phyloP scores from a whole-genome alignment of 768 basidiomycete species.

The Leccinum variicolor region DNA sequence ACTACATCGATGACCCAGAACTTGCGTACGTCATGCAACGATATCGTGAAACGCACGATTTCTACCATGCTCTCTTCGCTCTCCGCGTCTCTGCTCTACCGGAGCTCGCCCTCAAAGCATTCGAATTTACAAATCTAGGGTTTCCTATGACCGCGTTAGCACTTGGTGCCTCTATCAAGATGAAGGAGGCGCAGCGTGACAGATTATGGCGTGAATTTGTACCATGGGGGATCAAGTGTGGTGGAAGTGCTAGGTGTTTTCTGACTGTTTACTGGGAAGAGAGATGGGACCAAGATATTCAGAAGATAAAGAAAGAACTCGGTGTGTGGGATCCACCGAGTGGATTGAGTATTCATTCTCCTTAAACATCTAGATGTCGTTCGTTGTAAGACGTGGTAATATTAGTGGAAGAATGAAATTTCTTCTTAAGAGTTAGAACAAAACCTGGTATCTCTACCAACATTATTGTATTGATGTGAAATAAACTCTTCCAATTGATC shows the following conservation, averaged over 20 bases:
- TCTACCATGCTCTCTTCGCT: slow-evolving; percentile 89
- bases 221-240: slow-evolving; percentile 89
- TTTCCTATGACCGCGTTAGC: slow-evolving; percentile 86
- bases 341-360: slow-evolving; percentile 19
- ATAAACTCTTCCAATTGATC: not conserved
- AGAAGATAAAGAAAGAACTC: slow-evolving; percentile 80
- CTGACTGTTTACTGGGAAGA: slow-evolving; percentile 97
- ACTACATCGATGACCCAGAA: slow-evolving; percentile 92
- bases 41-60: slow-evolving; percentile 97
- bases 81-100: slow-evolving; percentile 88
- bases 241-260: slow-evolving; percentile 67
- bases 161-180: slow-evolving; percentile 44
- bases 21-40: slow-evolving; percentile 97
- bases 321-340: slow-evolving; percentile 80
- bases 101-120: slow-evolving; percentile 91
- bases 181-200: slow-evolving; percentile 42
- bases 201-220: slow-evolving; percentile 77
- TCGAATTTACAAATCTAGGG: slow-evolving; percentile 90
- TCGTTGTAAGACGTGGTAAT: not conserved
- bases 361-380: not conserved
- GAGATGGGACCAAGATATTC: slow-evolving; percentile 81
- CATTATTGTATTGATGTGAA: not conserved
- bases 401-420: not conserved
- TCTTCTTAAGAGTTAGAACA: no score
- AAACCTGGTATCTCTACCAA: not conserved